Conservation (phyloP, 1,284 basidiomycete genomes). For the Sutorius eximius region DNA sequence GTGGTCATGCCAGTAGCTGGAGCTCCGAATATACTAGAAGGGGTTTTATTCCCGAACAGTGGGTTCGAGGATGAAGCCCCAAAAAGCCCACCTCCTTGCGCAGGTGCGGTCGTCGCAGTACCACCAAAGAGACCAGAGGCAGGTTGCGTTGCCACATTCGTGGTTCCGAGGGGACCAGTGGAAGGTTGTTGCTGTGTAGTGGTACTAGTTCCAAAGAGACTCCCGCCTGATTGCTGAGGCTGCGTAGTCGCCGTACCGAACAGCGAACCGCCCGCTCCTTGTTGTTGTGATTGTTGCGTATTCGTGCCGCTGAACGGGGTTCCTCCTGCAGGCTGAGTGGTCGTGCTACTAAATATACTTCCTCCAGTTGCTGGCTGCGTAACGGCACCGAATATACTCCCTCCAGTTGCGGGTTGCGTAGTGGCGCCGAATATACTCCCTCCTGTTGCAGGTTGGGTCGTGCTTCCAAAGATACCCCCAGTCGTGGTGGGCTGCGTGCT, state of each 20-base stretch:
- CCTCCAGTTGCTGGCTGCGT: constrained; percentile 16
- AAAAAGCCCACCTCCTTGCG: constrained; percentile 21
- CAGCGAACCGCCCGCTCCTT: constrained; percentile 13
- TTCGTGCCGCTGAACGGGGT: constrained; percentile 24
- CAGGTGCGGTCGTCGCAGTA: constrained; percentile 11
- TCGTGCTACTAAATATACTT: constrained; percentile 20
- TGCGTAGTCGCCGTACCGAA: constrained; percentile 16
- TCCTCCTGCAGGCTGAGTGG: constrained; percentile 20
- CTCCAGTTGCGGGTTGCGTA: constrained; percentile 14
- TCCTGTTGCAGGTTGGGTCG: constrained; percentile 12
- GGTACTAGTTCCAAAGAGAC: constrained; percentile 24
- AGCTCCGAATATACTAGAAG: constrained; percentile 21
- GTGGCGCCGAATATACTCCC: constrained; percentile 25
- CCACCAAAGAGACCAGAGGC: constrained; percentile 15
- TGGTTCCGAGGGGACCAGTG: constrained; percentile 18
- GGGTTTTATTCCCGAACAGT: constrained; percentile 28
- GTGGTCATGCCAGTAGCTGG: constrained; percentile 10
- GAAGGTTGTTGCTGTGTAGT: constrained; percentile 19
- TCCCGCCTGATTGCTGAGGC: constrained; percentile 22
- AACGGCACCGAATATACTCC: constrained; percentile 23
- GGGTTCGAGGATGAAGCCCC: constrained; percentile 21
- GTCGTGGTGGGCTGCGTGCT: constrained; percentile 9
- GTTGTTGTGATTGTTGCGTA: constrained; percentile 16
- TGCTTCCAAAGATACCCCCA: constrained; percentile 21
- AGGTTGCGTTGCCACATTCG: constrained; percentile 20